These are phyloP conservation scores for Phoenix roebelenii DNA, from an alignment of 176 grass and related monocot species.

Conservation along the genomic window DNA sequence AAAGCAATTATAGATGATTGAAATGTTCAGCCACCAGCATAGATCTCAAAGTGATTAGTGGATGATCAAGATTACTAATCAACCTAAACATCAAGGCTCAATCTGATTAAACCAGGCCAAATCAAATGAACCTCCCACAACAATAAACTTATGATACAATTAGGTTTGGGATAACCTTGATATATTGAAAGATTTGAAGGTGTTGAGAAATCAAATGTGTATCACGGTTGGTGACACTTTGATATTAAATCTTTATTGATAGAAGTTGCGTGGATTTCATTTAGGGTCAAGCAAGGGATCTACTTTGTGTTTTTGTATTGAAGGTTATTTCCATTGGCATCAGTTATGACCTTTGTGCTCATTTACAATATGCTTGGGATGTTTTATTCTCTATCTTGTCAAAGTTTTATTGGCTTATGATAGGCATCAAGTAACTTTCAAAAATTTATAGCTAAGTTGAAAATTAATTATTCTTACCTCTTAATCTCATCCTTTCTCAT, in stretches of 20 bases:
- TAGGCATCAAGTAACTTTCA: not conserved
- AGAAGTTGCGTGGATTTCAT: not conserved
- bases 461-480: too few species aligned
- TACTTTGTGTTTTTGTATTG: not conserved
- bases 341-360: conserved; percentile 78
- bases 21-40: too few species aligned
- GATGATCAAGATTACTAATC: too few species aligned
- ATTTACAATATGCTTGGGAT: conserved; percentile 91
- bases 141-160: conserved; percentile 27
- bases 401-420: not conserved
- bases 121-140: too few species aligned
- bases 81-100: too few species aligned
- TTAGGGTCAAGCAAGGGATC: not conserved
- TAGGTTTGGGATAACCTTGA: conserved; percentile 87
- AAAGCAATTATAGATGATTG: too few species aligned
- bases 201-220: conserved; percentile 89
- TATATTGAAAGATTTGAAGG: conserved; percentile 81
- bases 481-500: too few species aligned
- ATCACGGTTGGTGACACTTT: conserved; percentile 64
- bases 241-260: too few species aligned
- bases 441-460: too few species aligned
- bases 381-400: conserved; percentile 29
- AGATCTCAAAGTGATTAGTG: too few species aligned
- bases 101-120: too few species aligned
- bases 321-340: conserved; percentile 87